phyloP scores from a whole-genome alignment of 257 asterid species.

The Fraxinus anomala region DNA sequence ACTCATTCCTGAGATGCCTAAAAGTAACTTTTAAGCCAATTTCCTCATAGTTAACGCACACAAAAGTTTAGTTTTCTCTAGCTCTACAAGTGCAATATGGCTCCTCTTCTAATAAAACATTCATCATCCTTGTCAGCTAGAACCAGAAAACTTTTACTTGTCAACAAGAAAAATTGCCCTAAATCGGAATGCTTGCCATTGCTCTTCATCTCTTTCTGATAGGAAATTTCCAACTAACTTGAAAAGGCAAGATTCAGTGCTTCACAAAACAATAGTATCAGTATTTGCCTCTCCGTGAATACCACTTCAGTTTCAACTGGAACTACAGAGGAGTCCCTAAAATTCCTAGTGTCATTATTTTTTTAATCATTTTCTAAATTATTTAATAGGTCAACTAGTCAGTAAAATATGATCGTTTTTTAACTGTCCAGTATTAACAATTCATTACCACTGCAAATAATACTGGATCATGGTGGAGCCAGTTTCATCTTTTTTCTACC shows the following conservation, averaged over 20 bases:
- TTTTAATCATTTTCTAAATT: too few species aligned
- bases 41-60: too few species aligned
- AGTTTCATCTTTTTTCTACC: too few species aligned
- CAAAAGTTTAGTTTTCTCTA: neutral
- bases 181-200: neutral
- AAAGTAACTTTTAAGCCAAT: too few species aligned
- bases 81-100: neutral
- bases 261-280: slow-evolving; percentile 34
- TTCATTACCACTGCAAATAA: too few species aligned
- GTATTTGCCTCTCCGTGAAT: slow-evolving; percentile 80
- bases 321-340: slow-evolving; percentile 81
- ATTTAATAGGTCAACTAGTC: too few species aligned
- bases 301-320: slow-evolving; percentile 83
- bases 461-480: too few species aligned
- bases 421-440: too few species aligned
- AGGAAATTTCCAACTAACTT: neutral
- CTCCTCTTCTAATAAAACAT: neutral
- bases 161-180: neutral
- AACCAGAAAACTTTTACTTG: neutral
- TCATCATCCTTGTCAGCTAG: neutral
- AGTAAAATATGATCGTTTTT: too few species aligned
- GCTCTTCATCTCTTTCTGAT: neutral
- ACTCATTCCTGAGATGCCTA: too few species aligned
- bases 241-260: neutral
- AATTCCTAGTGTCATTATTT: slow-evolving; percentile 43